Evolutionary conservation across 495 filamentous ascomycete species (phyloP).

Genomic region (Daldinia concentrica): DNA sequence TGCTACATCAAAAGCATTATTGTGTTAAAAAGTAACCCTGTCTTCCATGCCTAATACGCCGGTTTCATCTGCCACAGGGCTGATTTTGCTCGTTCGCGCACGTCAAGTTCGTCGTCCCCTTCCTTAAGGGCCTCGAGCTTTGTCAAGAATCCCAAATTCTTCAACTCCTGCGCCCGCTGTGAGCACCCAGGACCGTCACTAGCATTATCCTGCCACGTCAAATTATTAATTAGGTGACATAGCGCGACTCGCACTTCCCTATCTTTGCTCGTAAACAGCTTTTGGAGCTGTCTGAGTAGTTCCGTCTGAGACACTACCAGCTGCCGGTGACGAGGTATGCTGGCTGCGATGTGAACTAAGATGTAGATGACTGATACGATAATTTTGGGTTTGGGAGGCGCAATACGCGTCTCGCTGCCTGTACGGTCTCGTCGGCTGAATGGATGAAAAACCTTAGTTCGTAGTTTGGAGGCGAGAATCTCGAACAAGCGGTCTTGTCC

Average conservation of each 20-base stretch:
- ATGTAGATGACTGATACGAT: conserved; percentile 77
- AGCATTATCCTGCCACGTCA: conserved; percentile 80
- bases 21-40: neutral
- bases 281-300: conserved; percentile 69
- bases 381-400: conserved; percentile 74
- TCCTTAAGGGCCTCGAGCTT: conserved; percentile 70
- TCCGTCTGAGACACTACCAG: conserved; percentile 65
- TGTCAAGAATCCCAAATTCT: conserved; percentile 73
- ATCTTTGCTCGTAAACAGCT: conserved; percentile 75
- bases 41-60: conserved; percentile 12
- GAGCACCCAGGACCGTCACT: conserved; percentile 68
- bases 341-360: conserved; percentile 86
- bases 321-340: conserved; percentile 76
- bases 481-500: conserved; percentile 79
- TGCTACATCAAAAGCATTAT: neutral
- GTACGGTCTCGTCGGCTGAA: conserved; percentile 47
- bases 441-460: conserved; percentile 61
- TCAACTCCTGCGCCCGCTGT: conserved; percentile 72
- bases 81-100: conserved; percentile 82
- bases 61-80: conserved; percentile 73
- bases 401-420: conserved; percentile 50
- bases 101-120: conserved; percentile 79
- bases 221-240: conserved; percentile 82
- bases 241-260: conserved; percentile 76
- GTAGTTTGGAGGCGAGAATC: conserved; percentile 77